Evolutionary conservation across 2,329 filamentous ascomycete species (phyloP).

Genomic region (Penicillium sp.): DNA sequence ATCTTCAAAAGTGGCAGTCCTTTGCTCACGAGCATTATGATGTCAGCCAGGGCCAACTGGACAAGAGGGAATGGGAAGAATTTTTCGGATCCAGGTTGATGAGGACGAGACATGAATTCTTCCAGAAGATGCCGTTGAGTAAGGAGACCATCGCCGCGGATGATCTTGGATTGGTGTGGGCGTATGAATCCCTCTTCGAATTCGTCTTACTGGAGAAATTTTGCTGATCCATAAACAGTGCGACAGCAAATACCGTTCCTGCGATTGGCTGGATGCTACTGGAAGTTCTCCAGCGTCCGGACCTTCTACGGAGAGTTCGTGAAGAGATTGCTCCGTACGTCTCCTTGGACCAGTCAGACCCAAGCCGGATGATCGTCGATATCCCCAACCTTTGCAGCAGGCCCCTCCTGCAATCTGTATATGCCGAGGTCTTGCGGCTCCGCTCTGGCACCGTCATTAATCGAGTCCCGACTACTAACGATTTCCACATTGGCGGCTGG

Average conservation of each 20-base stretch:
- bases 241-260: conserved; percentile 49
- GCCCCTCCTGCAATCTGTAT: background rate
- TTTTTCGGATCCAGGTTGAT: conserved; percentile 28
- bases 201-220: background rate
- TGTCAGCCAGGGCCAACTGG: conserved; percentile 9
- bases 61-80: conserved; percentile 27
- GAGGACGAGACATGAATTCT: conserved; percentile 27
- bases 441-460: conserved; percentile 1
- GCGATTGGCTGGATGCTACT: conserved; percentile 52
- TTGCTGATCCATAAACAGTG: conserved; percentile 13
- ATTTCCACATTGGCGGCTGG: background rate
- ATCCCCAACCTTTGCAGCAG: background rate
- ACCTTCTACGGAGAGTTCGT: conserved; percentile 46
- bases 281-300: conserved; percentile 49
- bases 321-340: background rate
- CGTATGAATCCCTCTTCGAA: conserved; percentile 14
- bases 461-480: background rate
- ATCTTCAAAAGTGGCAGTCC: background rate
- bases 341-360: background rate
- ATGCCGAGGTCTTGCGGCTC: background rate
- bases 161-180: conserved; percentile 45
- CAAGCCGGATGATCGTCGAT: background rate
- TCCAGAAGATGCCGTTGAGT: conserved; percentile 24
- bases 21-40: background rate
- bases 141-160: conserved; percentile 30